These are phyloP conservation scores for Pseudofabraea citricarpa DNA, from an alignment of 2,329 filamentous ascomycete species.

Conservation along the genomic window DNA sequence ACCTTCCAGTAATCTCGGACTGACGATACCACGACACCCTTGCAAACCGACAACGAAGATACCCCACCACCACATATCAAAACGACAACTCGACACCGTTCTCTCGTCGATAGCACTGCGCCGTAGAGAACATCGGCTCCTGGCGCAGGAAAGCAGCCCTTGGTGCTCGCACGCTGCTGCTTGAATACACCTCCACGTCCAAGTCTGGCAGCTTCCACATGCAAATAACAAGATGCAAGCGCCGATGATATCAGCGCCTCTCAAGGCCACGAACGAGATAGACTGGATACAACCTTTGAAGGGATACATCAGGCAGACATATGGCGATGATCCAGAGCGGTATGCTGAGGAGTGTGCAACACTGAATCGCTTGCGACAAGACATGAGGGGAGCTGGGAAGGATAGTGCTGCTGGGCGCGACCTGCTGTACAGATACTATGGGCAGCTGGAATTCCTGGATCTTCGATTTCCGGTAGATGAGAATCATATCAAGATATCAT, in stretches of 20 bases:
- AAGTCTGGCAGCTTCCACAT: too few relatives aligned
- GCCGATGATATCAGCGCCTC: constrained; percentile 91
- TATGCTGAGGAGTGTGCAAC: constrained; percentile 95
- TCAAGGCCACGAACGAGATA: constrained; percentile 94
- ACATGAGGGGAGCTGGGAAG: constrained; percentile 95
- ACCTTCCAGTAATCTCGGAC: neutral
- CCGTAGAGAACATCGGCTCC: constrained; percentile 30
- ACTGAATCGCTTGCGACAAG: constrained; percentile 90
- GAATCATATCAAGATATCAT: constrained; percentile 98
- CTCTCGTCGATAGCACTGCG: neutral
- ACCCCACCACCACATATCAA: neutral
- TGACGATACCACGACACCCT: neutral
- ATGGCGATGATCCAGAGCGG: constrained; percentile 93
- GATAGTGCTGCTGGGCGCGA: constrained; percentile 93
- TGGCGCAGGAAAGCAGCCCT: constrained; percentile 29
- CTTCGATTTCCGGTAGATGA: constrained; percentile 95
- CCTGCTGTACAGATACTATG: constrained; percentile 94
- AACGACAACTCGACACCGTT: neutral
- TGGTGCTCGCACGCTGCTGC: too few relatives aligned
- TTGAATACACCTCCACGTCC: too few relatives aligned
- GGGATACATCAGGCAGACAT: constrained; percentile 85
- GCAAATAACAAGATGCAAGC: constrained; percentile 70
- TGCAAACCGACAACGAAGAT: neutral
- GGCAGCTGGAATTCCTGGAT: constrained; percentile 91
- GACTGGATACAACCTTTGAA: constrained; percentile 95